Evolutionary conservation across 208 protist species (phyloP), one percentile per base, ranked within the genome.

Genomic region (Leishmania turanica): DNA sequence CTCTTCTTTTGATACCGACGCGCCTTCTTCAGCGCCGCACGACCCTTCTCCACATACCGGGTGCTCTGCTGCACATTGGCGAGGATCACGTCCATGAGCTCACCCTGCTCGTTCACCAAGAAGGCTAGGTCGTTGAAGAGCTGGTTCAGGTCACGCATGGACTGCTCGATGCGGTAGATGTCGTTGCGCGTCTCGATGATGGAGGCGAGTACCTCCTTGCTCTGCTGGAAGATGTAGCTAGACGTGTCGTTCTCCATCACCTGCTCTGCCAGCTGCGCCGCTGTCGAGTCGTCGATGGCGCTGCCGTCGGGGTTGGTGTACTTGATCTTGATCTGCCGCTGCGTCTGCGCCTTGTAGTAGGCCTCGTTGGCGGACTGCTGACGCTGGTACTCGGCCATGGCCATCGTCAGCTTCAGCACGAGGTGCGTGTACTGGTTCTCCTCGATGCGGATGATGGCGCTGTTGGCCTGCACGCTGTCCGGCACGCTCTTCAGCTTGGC

Each of bases 311-410:
- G 82, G 79, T 97, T 96, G 34, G 90, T 96, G 89, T 92, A 97
- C 76, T 95, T 96, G 75, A 95, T 97, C 75, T 96, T 98, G 85
- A 98, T 97, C 80, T 95, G 94, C n/a, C 96, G 92, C 81, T 95
- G 87, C 65, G 93, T 96, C 84, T 96, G 92, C 31, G 87, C 77
- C 83, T 89, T 89, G 84, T 97, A 97, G 45, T 83, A 85, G 75
- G 92, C 58, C 79, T 95, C 90, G 74, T 92, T 93, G 27, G 70
- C 62, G 8, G 80, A 72, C 74, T 97, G 92, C 37, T 91, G 91
- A 21, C 84, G 86, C 76, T 96, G 91, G 66, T 95, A 95, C 56
- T 75, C 85, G 27, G 80, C 82, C 90, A 98, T 96, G 51, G 80
- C 69, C 34, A 66, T 58, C 3, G 80, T 89, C 53, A 97, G 85